Percentiles rank a stretch among this genome's conserved stretches.
These are phyloP conservation scores for Mycosarcoma maydis DNA, from an alignment of 1,284 basidiomycete species.

Conservation along the genomic window DNA sequence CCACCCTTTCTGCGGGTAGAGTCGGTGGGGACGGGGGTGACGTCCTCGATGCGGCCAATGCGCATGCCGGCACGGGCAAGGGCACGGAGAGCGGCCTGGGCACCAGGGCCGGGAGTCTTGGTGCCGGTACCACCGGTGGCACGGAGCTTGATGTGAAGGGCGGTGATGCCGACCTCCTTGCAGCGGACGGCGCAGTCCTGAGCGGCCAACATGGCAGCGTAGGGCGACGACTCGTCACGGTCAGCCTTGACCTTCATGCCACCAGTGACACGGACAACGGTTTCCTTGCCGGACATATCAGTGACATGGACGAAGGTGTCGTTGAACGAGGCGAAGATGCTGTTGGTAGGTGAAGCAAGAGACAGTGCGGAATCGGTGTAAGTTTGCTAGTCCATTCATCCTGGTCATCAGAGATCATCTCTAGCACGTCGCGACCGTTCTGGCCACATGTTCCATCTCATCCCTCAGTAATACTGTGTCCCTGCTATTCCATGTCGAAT, in stretches of 20 bases:
- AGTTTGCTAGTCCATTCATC: slow-evolving; percentile 12
- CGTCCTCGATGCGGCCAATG: slow-evolving; percentile 91
- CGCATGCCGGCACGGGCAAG: slow-evolving; percentile 98
- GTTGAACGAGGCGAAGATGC: slow-evolving; percentile 77
- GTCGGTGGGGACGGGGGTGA: slow-evolving; percentile 96
- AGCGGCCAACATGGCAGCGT: slow-evolving; percentile 99
- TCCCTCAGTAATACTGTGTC: too few relatives aligned
- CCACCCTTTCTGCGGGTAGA: slow-evolving; percentile 99
- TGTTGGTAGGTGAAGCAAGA: slow-evolving; percentile 18
- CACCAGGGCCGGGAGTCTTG: slow-evolving; percentile 98
- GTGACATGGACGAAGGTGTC: slow-evolving; percentile 99
- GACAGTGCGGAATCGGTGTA: slow-evolving; percentile 1
- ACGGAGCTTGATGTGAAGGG: slow-evolving; percentile 95
- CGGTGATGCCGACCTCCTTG: slow-evolving; percentile 98
- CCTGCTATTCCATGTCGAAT: too few relatives aligned
- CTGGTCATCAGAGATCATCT: slow-evolving; percentile 1
- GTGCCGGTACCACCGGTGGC: slow-evolving; percentile 98
- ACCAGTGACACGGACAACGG: slow-evolving; percentile 96
- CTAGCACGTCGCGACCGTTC: too few relatives aligned
- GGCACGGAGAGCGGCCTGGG: slow-evolving; percentile 96
- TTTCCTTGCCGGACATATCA: slow-evolving; percentile 98
- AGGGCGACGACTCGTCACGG: slow-evolving; percentile 98
- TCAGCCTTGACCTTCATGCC: slow-evolving; percentile 99
- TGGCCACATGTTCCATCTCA: too few relatives aligned
- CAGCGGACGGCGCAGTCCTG: slow-evolving; percentile 96